Evolutionary conservation across 2,329 filamentous ascomycete species (phyloP).

Genomic region (Alternaria gansuensis): DNA sequence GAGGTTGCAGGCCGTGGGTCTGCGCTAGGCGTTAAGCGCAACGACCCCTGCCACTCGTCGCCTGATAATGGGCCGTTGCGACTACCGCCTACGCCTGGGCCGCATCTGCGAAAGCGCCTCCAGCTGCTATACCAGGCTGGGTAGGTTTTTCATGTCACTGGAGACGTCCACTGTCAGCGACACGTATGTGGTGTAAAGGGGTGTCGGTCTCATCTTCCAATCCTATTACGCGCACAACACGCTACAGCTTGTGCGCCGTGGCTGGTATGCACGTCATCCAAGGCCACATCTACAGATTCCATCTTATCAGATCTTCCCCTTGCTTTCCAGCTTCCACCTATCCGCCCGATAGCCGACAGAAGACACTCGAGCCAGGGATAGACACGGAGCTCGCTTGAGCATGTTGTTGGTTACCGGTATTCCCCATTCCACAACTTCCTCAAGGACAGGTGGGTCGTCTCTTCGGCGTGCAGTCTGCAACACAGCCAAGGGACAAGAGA

Average conservation of each 20-base stretch:
- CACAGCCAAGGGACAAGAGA: background rate
- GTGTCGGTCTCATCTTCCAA: background rate
- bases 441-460: background rate
- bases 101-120: background rate
- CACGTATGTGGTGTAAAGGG: background rate
- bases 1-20: conserved; percentile 29
- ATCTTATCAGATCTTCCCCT: conserved; percentile 38
- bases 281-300: conserved; percentile 19
- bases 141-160: background rate
- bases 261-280: conserved; percentile 35
- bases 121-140: background rate
- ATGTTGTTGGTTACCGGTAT: background rate
- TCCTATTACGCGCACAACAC: conserved; percentile 11
- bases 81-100: background rate
- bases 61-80: conserved; percentile 26
- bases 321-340: background rate
- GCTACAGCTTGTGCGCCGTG: conserved; percentile 18
- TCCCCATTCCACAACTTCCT: too few relatives aligned
- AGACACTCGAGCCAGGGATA: background rate
- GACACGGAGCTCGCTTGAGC: background rate
- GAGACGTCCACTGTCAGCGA: background rate
- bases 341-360: conserved; percentile 8
- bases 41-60: conserved; percentile 16
- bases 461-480: background rate
- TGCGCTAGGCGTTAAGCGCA: conserved; percentile 14